Evolutionary conservation across 805 yeast genomes (phyloP).

Genomic region (Lipomyces oligophaga): DNA sequence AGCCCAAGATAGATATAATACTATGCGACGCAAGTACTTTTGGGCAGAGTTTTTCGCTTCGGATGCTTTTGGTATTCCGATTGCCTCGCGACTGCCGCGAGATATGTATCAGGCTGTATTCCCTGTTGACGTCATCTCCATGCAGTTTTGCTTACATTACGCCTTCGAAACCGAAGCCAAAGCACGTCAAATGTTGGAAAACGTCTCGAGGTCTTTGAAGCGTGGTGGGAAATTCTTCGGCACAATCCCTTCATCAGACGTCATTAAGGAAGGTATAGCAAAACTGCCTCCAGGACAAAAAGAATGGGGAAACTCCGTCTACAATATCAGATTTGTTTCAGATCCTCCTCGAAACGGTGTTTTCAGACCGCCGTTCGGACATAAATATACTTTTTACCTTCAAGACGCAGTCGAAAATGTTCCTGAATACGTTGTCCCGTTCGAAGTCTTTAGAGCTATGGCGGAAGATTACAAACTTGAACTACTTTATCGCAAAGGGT

Average conservation of each 20-base stretch:
- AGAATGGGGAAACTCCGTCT: slow-evolving; percentile 81
- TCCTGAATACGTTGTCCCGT: slow-evolving; percentile 95
- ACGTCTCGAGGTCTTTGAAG: slow-evolving; percentile 69
- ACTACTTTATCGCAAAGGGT: slow-evolving; percentile 67
- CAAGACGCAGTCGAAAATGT: slow-evolving; percentile 95
- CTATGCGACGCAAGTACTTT: slow-evolving; percentile 51
- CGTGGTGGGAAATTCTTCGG: slow-evolving; percentile 89
- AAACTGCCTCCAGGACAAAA: slow-evolving; percentile 51
- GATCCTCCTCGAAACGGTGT: slow-evolving; percentile 73
- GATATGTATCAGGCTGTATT: slow-evolving; percentile 60
- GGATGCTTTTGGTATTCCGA: slow-evolving; percentile 65
- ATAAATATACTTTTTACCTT: slow-evolving; percentile 72
- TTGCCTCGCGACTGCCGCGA: slow-evolving; percentile 15
- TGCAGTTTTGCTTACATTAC: slow-evolving; percentile 92
- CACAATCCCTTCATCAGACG: slow-evolving; percentile 89
- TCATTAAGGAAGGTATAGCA: slow-evolving; percentile 62
- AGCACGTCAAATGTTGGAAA: slow-evolving; percentile 65
- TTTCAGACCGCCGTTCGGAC: slow-evolving; percentile 75
- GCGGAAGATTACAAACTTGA: slow-evolving; percentile 81
- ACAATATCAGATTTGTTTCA: slow-evolving; percentile 74
- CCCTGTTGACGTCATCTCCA: slow-evolving; percentile 83
- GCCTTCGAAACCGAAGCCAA: slow-evolving; percentile 85
- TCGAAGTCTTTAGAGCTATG: slow-evolving; percentile 72
- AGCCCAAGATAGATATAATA: slow-evolving; percentile 71
- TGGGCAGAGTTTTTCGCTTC: slow-evolving; percentile 86